Evolutionary conservation across 805 yeast genomes (phyloP).

Genomic region (Candida chauliodis): DNA sequence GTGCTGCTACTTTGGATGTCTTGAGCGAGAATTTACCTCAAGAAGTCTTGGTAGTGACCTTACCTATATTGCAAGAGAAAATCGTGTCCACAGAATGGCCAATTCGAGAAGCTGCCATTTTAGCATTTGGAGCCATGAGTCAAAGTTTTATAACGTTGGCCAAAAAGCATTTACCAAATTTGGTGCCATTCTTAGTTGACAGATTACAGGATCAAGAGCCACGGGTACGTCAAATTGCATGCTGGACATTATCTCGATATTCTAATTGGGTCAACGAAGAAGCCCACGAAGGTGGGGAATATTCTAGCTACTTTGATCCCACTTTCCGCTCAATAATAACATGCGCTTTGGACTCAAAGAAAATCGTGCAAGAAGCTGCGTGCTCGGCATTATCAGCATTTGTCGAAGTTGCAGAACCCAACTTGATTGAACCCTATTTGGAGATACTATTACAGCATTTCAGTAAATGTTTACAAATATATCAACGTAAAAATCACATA

Average conservation of each 20-base stretch:
- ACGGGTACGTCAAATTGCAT: constrained; percentile 85
- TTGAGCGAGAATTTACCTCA: constrained; percentile 67
- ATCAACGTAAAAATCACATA: constrained; percentile 78
- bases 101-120: constrained; percentile 85
- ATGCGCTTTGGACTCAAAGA: constrained; percentile 77
- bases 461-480: constrained; percentile 66
- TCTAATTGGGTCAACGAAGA: constrained; percentile 77
- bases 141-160: constrained; percentile 79
- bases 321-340: constrained; percentile 72
- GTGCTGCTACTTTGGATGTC: constrained; percentile 89
- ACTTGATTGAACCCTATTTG: constrained; percentile 56
- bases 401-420: constrained; percentile 70
- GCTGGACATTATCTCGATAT: constrained; percentile 93
- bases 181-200: constrained; percentile 82
- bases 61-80: constrained; percentile 73
- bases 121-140: constrained; percentile 94
- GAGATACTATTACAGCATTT: constrained; percentile 69
- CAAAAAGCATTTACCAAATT: constrained; percentile 66
- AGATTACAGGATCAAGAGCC: constrained; percentile 73
- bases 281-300: constrained; percentile 64
- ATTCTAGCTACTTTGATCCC: constrained; percentile 66
- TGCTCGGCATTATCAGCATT: constrained; percentile 83
- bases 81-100: constrained; percentile 79
- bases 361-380: constrained; percentile 94
- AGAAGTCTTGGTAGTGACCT: constrained; percentile 59